phyloP scores from a whole-genome alignment of 257 asterid genomes.

The Cruciata laevipes region DNA sequence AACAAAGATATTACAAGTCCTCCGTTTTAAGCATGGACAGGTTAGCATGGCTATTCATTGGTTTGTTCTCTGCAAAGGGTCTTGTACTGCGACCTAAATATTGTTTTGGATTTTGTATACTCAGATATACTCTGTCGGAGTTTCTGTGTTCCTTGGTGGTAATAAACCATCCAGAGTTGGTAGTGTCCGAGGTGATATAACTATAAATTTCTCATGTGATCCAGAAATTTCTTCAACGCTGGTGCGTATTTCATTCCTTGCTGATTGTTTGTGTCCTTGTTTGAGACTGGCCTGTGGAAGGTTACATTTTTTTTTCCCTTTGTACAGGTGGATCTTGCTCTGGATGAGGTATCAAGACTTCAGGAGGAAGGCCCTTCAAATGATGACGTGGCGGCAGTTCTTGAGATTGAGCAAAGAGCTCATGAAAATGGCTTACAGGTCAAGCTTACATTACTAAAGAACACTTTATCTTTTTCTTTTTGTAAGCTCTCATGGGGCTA shows the following conservation, averaged over 20 bases:
- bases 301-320: conserved; percentile 20
- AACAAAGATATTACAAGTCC: conserved; percentile 83
- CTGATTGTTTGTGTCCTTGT: conserved; percentile 10
- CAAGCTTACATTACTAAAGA: conserved; percentile 13
- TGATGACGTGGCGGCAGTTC: conserved; percentile 59
- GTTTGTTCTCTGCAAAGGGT: conserved; percentile 11
- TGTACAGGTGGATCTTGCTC: conserved; percentile 69
- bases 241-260: conserved; percentile 32
- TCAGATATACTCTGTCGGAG: conserved; percentile 93
- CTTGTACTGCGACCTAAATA: conserved; percentile 14
- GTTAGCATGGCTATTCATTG: conserved; percentile 26
- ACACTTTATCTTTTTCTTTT: not conserved
- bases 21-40: conserved; percentile 92
- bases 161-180: conserved; percentile 85
- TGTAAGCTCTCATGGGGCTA: not conserved
- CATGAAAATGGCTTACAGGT: conserved; percentile 97
- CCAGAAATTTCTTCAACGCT: conserved; percentile 76
- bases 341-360: conserved; percentile 78
- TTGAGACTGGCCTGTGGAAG: conserved; percentile 4
- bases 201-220: conserved; percentile 86
- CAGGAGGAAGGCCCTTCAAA: conserved; percentile 78
- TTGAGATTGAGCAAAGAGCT: conserved; percentile 92
- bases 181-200: conserved; percentile 81
- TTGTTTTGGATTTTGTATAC: conserved; percentile 18
- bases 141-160: conserved; percentile 93